Base-by-base conservation (phyloP, 2,329 filamentous ascomycete species). In the Gremmenia infestans region DNA sequence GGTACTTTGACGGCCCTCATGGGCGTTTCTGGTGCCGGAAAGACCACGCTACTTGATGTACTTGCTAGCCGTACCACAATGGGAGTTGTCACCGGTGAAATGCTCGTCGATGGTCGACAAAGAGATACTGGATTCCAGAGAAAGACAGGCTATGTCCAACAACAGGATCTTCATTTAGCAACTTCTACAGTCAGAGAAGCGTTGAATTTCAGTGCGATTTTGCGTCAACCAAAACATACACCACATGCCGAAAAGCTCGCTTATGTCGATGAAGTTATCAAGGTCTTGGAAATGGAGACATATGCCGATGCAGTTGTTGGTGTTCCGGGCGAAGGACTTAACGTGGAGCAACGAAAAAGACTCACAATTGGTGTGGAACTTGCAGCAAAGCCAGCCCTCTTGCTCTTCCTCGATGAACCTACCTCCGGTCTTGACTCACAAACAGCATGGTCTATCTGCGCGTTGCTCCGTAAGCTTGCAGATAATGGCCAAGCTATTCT, bases 281-380 rank as follows among this genome's bases (percentile, higher is more conserved):
- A 89, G 73, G 80, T 96, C 19, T 77, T 97, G 28, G 91, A 94
- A 42, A 96, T 97, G 90, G 81, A 91, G 60, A 84, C 89, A 55
- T 96, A 95, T 65, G 91, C 92, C 15, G 91, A 96, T 70, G 92
- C 92, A 14, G 80, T 97, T 42, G 90, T 97, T 52, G 92, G 92
- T 79, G 88, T 95, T 45, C 90, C 90, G 2, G 91, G 92, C 60
- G 90, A 95, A 61, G 61, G 64, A 50, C 53, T 68, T 5, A 68
- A 68, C 47, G 63, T 67, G n/a, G 83, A 86, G 65, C 83, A 86
- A 70, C 77, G 82, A 48, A 86, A 86, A 72, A 88, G 91, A 66
- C 79, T 97, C 5, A 97, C 92, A 0, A 96, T 97, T 60, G 93
- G 91, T 71, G 92, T 97, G 25, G 93, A 97, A 70, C 81, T 97